A percentile compares a stretch with the other conserved stretches of the same genome.
These are phyloP conservation scores for Jatropha curcas DNA, from an alignment of 345 rosid species.

Conservation along the genomic window DNA sequence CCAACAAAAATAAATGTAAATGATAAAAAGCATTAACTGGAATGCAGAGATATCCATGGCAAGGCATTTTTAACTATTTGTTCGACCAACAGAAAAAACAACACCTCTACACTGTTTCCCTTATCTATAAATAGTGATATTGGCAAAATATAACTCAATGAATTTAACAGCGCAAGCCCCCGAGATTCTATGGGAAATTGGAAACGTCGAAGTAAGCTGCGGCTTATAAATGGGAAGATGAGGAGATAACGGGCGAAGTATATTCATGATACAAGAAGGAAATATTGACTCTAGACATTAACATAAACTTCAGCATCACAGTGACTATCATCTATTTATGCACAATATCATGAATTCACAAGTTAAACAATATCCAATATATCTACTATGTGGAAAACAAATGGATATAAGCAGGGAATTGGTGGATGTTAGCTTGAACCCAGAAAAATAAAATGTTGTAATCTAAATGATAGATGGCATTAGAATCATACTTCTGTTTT, in stretches of 20 bases:
- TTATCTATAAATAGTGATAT: background rate
- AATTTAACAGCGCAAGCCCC: background rate
- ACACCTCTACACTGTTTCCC: too few relatives aligned
- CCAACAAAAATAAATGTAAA: conserved; percentile 5
- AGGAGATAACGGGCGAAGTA: too few relatives aligned
- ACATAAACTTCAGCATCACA: too few relatives aligned
- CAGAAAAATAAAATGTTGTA: background rate
- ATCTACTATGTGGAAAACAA: background rate
- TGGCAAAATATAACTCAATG: background rate
- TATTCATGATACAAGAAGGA: too few relatives aligned
- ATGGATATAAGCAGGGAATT: background rate
- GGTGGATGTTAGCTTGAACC: background rate
- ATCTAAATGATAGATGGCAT: conserved; percentile 2
- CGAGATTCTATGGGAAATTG: too few relatives aligned
- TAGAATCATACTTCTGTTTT: conserved; percentile 72
- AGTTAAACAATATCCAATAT: background rate
- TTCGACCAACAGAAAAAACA: too few relatives aligned
- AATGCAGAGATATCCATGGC: background rate
- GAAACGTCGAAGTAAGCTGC: too few relatives aligned
- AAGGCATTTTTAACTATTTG: too few relatives aligned
- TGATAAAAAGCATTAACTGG: background rate
- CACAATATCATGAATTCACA: too few relatives aligned
- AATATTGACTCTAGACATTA: too few relatives aligned
- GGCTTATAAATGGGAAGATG: too few relatives aligned
- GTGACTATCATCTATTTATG: too few relatives aligned